Base-by-base conservation (phyloP, 257 asterid genomes). In the Solanum bukasovii region DNA sequence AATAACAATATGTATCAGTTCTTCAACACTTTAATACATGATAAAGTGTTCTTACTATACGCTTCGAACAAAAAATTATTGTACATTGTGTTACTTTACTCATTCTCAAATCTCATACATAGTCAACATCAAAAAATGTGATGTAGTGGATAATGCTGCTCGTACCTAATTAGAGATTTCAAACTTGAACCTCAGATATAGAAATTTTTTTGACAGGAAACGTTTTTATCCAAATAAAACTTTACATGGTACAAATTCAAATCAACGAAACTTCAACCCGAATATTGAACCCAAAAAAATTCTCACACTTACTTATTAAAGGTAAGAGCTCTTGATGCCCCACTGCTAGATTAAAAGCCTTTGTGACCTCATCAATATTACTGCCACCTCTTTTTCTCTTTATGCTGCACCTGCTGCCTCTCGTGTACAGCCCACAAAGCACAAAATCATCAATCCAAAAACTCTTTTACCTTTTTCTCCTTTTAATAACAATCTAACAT, bases 331-430 rank as follows among this genome's bases (percentile, higher is more conserved):
- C 87, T 89, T 88, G 93, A 91, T 89, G 94, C 90, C 93, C 90
- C 93, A 91, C 92, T 90, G 93, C 85, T 14, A 94, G 95, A 94
- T 92, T 93, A 93, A 93, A 93, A 94, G 90, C 90, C 89, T 91
- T 91, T 91, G 91, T 89, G 92, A 91, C 86, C 86, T 92, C 91
- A 89, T 91, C 91, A 87, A 63, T 86, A 49, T 89, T 87, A 81
- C 93, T 63, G 18, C 16, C 35, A 27, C 49, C 85, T 81, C 27
- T 81, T 49, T 81, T 31, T 16, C 25, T 81, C 85, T 81, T 81
- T 46, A 81, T 81, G 68, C 65, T 46, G 27, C 56, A 18, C 42
- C 82, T 79, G 65, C 61, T 42, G 25, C 49, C 59, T 75, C 83
- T 81, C 29, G 67, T 46, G 67, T 5, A 27, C 40, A 79, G 38